phyloP scores from a whole-genome alignment of 1,284 basidiomycete genomes.

The Ustilago loliicola region DNA sequence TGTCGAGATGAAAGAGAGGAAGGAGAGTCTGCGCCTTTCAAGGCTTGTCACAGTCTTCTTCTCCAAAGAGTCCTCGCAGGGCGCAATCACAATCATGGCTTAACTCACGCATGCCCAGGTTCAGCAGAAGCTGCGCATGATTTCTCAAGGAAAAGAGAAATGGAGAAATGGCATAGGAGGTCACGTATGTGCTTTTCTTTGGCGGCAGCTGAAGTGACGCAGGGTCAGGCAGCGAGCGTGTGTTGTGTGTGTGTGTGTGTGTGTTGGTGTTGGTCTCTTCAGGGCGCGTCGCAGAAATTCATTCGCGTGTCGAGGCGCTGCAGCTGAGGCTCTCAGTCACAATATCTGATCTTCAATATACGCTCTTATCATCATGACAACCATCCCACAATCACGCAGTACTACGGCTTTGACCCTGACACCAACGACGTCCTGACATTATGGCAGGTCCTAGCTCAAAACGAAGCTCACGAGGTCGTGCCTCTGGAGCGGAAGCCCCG shows the following conservation, averaged over 20 bases:
- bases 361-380: not conserved
- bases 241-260: slow-evolving; percentile 24
- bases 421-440: not conserved
- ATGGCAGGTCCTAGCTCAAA: slow-evolving; percentile 28
- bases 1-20: slow-evolving; percentile 5
- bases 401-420: not conserved
- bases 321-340: not conserved
- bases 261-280: slow-evolving; percentile 31
- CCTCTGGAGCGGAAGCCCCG: slow-evolving; percentile 18
- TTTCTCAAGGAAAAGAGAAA: not conserved
- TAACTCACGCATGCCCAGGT: not conserved
- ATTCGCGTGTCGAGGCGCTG: slow-evolving; percentile 11
- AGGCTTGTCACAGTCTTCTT: not conserved
- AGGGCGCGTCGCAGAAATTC: slow-evolving; percentile 23
- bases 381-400: not conserved
- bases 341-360: not conserved
- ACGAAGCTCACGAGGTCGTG: slow-evolving; percentile 27
- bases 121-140: not conserved
- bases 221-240: not conserved
- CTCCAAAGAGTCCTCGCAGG: not conserved
- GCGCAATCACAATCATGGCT: not conserved
- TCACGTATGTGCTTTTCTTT: slow-evolving; percentile 42
- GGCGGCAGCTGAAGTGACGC: slow-evolving; percentile 9
- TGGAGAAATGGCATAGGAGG: slow-evolving; percentile 10
- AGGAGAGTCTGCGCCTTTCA: not conserved